A percentile compares a stretch with the other conserved stretches of the same genome.
Conservation (phyloP, 2,329 filamentous ascomycete species). For the Xylaria sp. region DNA sequence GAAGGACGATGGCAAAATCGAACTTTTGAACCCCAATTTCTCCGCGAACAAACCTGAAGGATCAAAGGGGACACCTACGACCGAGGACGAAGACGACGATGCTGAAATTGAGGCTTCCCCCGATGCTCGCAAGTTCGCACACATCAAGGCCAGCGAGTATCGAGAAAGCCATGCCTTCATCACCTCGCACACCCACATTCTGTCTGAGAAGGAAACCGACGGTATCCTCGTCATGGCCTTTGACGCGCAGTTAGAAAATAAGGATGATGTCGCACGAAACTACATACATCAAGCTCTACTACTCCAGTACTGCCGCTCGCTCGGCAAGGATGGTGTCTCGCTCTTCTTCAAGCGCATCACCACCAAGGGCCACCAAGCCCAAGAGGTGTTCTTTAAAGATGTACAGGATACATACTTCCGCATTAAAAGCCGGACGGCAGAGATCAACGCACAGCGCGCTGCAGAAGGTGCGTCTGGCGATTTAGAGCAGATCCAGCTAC, state of each 20-base stretch:
- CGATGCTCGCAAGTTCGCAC: constrained; percentile 81
- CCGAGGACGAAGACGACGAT: constrained; percentile 68
- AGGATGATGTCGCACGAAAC: constrained; percentile 80
- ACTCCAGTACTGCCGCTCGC: constrained; percentile 91
- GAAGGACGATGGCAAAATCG: constrained; percentile 65
- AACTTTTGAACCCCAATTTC: constrained; percentile 79
- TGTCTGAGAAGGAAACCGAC: constrained; percentile 88
- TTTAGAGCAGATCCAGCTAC: constrained; percentile 96
- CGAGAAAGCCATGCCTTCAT: constrained; percentile 79
- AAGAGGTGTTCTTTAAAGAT: constrained; percentile 91
- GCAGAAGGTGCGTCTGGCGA: constrained; percentile 63
- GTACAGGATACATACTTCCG: constrained; percentile 87
- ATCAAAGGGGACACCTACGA: constrained; percentile 45
- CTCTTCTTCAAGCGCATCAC: constrained; percentile 98
- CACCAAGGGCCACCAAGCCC: constrained; percentile 87
- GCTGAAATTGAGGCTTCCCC: constrained; percentile 75
- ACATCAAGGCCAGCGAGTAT: constrained; percentile 81
- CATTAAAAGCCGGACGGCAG: constrained; percentile 79
- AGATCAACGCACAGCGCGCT: constrained; percentile 70
- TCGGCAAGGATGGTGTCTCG: constrained; percentile 87
- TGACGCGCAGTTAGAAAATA: constrained; percentile 81
- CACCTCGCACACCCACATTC: constrained; percentile 77
- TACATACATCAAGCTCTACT: constrained; percentile 94
- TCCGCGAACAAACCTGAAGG: constrained; percentile 48
- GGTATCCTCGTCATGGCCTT: constrained; percentile 92